These are phyloP conservation scores for Colletotrichum spinosum DNA, from an alignment of 2,329 filamentous ascomycete genomes.

Conservation along the genomic window DNA sequence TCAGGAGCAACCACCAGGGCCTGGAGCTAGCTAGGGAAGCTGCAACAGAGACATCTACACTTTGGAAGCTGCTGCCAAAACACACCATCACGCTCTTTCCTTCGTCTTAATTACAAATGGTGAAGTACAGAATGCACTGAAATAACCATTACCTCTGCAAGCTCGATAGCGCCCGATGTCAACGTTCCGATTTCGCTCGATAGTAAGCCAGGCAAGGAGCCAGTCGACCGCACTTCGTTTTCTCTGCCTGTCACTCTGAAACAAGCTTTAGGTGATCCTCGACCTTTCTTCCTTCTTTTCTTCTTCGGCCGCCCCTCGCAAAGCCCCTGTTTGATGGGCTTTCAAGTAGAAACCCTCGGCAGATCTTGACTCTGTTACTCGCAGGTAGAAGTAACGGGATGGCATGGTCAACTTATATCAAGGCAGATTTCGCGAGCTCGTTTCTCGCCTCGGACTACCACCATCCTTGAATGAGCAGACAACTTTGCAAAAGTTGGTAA, in stretches of 20 bases:
- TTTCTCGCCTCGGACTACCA: slow-evolving; percentile 4
- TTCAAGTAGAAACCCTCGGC: too few relatives aligned
- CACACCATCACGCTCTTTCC: neutral
- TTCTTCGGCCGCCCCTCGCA: slow-evolving; percentile 5
- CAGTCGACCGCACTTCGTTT: neutral
- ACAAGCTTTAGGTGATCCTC: slow-evolving; percentile 29
- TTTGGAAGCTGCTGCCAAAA: neutral
- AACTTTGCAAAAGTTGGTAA: neutral
- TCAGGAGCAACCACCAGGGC: neutral
- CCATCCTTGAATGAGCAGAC: neutral
- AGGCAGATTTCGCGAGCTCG: slow-evolving; percentile 6
- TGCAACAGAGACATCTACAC: slow-evolving; percentile 1
- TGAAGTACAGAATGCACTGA: too few relatives aligned
- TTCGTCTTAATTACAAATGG: too few relatives aligned
- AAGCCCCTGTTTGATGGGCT: neutral
- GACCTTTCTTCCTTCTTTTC: neutral
- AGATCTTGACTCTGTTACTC: too few relatives aligned
- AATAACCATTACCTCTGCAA: too few relatives aligned
- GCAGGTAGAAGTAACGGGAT: too few relatives aligned
- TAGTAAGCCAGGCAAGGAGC: neutral
- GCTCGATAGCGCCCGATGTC: too few relatives aligned
- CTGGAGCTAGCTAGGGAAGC: slow-evolving; percentile 22
- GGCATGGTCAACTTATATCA: neutral
- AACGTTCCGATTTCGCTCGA: too few relatives aligned
- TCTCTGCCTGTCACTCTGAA: slow-evolving; percentile 28